Evolutionary conservation across 108 stramenopile genomes (phyloP), one percentile per base, ranked within the genome.

Genomic region (Cyclotella baltica): DNA sequence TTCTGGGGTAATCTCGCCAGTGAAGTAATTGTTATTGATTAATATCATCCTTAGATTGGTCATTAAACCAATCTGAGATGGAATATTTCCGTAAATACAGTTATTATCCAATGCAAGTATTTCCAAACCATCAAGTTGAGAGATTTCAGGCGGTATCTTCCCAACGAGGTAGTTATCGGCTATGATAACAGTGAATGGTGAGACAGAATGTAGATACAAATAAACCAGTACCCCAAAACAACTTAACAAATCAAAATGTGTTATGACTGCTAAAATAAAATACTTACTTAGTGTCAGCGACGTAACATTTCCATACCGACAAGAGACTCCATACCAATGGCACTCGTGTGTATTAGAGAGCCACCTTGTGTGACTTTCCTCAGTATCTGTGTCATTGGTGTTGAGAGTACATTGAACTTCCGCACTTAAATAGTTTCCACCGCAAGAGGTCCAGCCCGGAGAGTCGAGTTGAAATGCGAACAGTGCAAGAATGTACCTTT

Each of bases 311-410:
- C 28, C 64, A 43, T 46, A 37, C 1, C 40, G 15, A 43, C 64
- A 65, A 0, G 64, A 40, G 4, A 68, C 67, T 52, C 67, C 48
- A 52, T 52, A 52, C 67, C 67, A 68, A 11, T 68, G 31, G 34
- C 67, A 68, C n/a, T 68, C 67, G 29, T 68, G 29, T 4, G 28
- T 34, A 16, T 28, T 22, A 4, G 67, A 68, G 38, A 68, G 43
- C 67, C 67, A 68, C 15, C 11, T 18, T 15, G 29, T 3, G 18
- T 19, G 20, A 3, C 5, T 13, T 40, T 65, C 40, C 40, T 13
- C 5, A 16, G 11, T 13, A 27, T 40, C 61, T 29, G 22, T 28
- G n/a, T 67, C 10, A 48, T 29, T 11, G 27, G 20, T 48, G n/a
- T 20, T 18, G 8, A 35, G 18, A 8, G 16, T 27, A 50, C 40